Conservation (phyloP, 164 flowering plant species). For the Stephania yunnanensis region DNA sequence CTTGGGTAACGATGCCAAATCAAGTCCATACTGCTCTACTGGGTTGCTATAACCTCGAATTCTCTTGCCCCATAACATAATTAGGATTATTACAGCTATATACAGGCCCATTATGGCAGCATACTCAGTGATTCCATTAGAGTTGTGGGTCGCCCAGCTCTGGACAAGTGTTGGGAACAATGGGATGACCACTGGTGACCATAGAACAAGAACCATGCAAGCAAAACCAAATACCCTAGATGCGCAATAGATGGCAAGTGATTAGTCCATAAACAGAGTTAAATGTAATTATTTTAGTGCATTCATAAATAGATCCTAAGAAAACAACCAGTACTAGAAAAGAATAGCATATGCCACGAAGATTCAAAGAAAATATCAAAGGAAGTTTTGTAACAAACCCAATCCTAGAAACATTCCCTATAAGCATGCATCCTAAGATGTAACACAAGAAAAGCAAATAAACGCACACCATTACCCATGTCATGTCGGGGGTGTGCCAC, state of each 20-base stretch:
- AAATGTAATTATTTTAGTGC: neutral
- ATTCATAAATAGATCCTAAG: neutral
- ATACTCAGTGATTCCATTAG: constrained; percentile 55
- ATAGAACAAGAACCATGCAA: constrained; percentile 76
- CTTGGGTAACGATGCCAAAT: constrained; percentile 47
- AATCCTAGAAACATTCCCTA: neutral
- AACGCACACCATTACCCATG: neutral
- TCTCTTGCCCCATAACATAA: constrained; percentile 79
- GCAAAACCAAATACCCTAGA: constrained; percentile 68
- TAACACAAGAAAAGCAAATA: neutral
- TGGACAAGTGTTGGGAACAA: constrained; percentile 76
- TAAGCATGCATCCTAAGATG: neutral
- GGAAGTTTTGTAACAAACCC: neutral
- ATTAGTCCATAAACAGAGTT: neutral
- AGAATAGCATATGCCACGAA: neutral
- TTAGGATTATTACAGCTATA: constrained; percentile 53
- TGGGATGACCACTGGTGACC: constrained; percentile 90
- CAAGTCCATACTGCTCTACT: constrained; percentile 70
- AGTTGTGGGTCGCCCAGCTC: constrained; percentile 54
- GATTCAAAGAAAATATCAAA: neutral
- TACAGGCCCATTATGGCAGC: constrained; percentile 71
- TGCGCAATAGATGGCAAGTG: neutral
- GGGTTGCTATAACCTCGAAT: constrained; percentile 69
- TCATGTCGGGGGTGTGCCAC: neutral
- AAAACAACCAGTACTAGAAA: neutral